Evolutionary conservation across 805 yeast genomes (phyloP), one percentile per base, ranked within the genome.

Genomic region (Debaryomyces maramus): DNA sequence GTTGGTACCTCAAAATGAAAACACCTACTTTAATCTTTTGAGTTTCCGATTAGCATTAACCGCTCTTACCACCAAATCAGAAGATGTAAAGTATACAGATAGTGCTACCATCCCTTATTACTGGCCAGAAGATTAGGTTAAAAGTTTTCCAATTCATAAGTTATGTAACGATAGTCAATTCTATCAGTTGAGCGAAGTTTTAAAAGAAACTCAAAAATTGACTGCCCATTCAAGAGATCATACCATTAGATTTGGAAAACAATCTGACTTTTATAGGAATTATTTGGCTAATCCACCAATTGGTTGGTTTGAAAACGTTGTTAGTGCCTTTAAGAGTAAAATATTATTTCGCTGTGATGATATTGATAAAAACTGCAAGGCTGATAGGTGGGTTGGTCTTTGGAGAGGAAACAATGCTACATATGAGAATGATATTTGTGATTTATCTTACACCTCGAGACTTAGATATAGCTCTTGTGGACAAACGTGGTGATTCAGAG

Each of bases 371-470:
- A 48, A 53, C 37, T 69, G 73, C 52, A 41, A 57, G 18, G 47
- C 53, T 16, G 58, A 51, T 19, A 58, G 60, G 20, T 67, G 63
- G 55, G 69, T 72, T 5, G 73, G 73, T 19, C 65, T 67, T 31
- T 65, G 66, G 58, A 58, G 73, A 46, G 65, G 58, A 17, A 51
- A 50, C 15, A 59, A 59, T 36, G 62, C 56, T 17, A 49, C 62
- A 8, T 56, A 59, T 35, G 72, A 69, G 47, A 68, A 65, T 13
- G 71, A 65, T 16, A 60, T 69, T 39, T 68, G 74, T 52, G 72
- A 67, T 38, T 46, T 58, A 24, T 64, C 67, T 34, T 69, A 58
- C 50, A 50, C 51, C 14, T 42, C 67, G 2, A 65, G 63, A 47
- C 44, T 37, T 28, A n/a, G n/a, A n/a, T n/a, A n/a, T n/a, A n/a